Base-by-base conservation (phyloP, 805 yeast species). In the Starmerella roubikii region DNA sequence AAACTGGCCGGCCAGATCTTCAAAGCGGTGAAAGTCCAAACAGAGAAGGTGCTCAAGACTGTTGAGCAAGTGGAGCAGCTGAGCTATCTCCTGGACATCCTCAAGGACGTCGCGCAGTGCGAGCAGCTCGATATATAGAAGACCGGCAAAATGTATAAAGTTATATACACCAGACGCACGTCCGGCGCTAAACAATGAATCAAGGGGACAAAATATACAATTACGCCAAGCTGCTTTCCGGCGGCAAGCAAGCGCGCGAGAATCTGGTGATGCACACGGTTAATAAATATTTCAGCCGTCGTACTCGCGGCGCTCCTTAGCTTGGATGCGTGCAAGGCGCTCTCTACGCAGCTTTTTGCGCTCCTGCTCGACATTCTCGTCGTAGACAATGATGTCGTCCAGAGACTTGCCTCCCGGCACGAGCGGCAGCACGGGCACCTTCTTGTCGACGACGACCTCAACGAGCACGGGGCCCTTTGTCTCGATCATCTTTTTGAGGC, bases 351-450 rank as follows among this genome's bases (percentile, higher is more conserved):
- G 54, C 33, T 45, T 45, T 28, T 48, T 47, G 27, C 61, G 55
- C 61, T 76, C 72, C 54, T 64, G 67, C 66, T 84, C 94, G 40
- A 76, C 78, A 51, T 72, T 80, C 32, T 84, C 76, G 58, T 88
- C 95, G 62, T 78, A 91, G 34, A 71, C 69, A 50, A 91, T 80
- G 59, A 88, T 86, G 62, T 91, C 97, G 56, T 91, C 88, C 54
- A 91, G 70, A 47, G 81, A 94, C 61, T 81, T 83, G 53, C 97
- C 98, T 44, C 76, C 93, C 38, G 98, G 94, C 39, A 91, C 97
- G 93, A 91, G 85, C 40, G 98, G 98, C 59, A 91, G 71, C 45
- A 91, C 97, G 37, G 96, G 95, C 35, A 88, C 94, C 69, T 80
- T 80, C 56, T 71, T 68, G 65, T 86, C 97, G 24, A 85, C 91